Evolutionary conservation across 2,329 filamentous ascomycete species (phyloP).

Genomic region (Neofusicoccum umdonicola): DNA sequence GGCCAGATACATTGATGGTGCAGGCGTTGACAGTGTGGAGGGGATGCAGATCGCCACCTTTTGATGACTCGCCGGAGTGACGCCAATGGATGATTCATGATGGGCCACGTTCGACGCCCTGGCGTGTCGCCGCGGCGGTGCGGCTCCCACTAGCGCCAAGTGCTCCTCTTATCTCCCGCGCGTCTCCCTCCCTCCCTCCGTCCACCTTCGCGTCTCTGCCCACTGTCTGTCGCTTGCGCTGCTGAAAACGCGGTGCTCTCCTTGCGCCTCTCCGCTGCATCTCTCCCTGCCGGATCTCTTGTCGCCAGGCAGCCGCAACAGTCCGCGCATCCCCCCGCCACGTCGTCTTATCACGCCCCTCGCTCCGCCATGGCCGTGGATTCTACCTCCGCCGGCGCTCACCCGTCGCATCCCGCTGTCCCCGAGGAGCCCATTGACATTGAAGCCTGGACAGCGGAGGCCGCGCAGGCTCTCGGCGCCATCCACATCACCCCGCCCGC

Average conservation of each 20-base stretch:
- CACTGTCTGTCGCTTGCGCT: not conserved
- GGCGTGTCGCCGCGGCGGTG: not conserved
- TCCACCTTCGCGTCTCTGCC: not conserved
- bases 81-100: not conserved
- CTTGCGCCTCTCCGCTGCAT: no score
- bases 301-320: no score
- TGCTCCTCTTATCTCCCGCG: not conserved
- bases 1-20: not conserved
- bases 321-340: not conserved
- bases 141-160: not conserved
- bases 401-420: not conserved
- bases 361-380: not conserved
- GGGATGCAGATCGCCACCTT: not conserved
- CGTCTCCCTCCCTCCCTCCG: not conserved
- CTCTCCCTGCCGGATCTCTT: not conserved
- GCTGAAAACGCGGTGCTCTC: no score
- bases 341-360: conserved; percentile 2
- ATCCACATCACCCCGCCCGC: conserved; percentile 37
- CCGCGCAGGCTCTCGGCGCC: conserved; percentile 42
- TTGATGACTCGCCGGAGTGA: conserved; percentile 5
- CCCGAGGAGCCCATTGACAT: conserved; percentile 36
- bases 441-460: conserved; percentile 50
- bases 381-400: not conserved
- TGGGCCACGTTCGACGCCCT: not conserved
- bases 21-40: not conserved